Evolutionary conservation across 371 early-diverging fungal species (phyloP), one percentile per base, ranked within the genome.

Genomic region (Funneliformis caledonium): DNA sequence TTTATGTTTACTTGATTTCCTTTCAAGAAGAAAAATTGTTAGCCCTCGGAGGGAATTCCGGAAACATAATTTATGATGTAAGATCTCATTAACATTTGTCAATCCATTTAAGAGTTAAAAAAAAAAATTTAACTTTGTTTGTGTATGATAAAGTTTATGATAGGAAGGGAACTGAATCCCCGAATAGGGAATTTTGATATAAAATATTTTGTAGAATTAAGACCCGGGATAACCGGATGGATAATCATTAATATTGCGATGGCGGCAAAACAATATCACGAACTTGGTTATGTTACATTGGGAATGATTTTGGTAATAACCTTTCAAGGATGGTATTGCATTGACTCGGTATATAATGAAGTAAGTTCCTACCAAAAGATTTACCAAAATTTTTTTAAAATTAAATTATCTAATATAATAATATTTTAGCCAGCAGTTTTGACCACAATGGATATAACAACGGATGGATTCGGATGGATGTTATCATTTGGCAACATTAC

Each of bases 381-480:
- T 37, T 3, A 37, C 37, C 37, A 37, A 37, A 43, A 80, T 8
- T 16, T 48, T 78, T 43, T 31, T 48, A 14, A 45, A 52, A 65
- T 48, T 11, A 43, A 16, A 37, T 81, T 72, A 10, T 42, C 10
- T 43, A 45, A 45, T 37, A 26, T 22, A 52, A 19, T 16, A 31
- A 16, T 84, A 68, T 82, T 80, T 59, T 85, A 96, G 86, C 81
- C 87, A 4, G 90, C 94, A 14, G 93, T 98, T 33, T 82, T 97
- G 84, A 96, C 97, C 4, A 97, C 97, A 19, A 97, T 97, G 97
- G 98, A 97, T 80, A 94, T 96, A 72, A 94, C 93, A 7, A 93
- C 90, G 0, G 98, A 97, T 81, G 98, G 98, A 0, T 97, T 98
- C 85, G 98, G 98, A 12, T 96, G 90, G 85, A 96, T 97, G 97